Evolutionary conservation across 805 yeast species (phyloP), one percentile per base, ranked within the genome.

Genomic region (Candida orba): DNA sequence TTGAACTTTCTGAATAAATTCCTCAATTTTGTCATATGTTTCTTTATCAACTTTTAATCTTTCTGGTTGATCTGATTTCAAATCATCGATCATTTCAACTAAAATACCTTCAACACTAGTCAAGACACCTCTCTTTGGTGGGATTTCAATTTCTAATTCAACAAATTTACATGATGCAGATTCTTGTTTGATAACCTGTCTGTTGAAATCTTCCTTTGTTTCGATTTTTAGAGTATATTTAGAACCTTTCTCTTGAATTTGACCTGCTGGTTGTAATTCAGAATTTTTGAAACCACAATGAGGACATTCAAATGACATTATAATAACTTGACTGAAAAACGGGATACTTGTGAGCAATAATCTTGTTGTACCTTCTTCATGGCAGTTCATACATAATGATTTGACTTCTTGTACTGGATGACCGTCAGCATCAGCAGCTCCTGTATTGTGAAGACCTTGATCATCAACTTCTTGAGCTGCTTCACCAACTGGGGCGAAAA

Each of bases 361-460:
- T 52, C 95, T 69, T 5, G 99, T 93, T 42, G 71, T 71, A 46
- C 99, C 99, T 45, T 78, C 75, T 52, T 91, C 69, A 50, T 81
- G 85, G 65, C 99, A 93, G 70, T 86, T 87, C 96, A 93, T 90
- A 69, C 99, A 93, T 34, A 93, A 67, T 8, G 97, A 88, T 60
- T 91, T 91, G 50, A 93, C 78, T 63, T 93, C 98, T 62, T 90
- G 97, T 17, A 93, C 95, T 2, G 96, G 95, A 53, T 88, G 93
- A 5, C 96, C 96, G 62, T 80, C 81, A 9, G 84, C 82, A 60
- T 88, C 96, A 5, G 67, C 67, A 22, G 90, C 91, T 20, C 93
- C 95, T 1, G 95, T 85, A 32, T 73, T 65, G 44, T 69, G 71
- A 37, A 84, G 71, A 23, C 75, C 81, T 36, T 67, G 68, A 20